Conservation (phyloP, 164 flowering plant genomes). For the Annona squamosa region DNA sequence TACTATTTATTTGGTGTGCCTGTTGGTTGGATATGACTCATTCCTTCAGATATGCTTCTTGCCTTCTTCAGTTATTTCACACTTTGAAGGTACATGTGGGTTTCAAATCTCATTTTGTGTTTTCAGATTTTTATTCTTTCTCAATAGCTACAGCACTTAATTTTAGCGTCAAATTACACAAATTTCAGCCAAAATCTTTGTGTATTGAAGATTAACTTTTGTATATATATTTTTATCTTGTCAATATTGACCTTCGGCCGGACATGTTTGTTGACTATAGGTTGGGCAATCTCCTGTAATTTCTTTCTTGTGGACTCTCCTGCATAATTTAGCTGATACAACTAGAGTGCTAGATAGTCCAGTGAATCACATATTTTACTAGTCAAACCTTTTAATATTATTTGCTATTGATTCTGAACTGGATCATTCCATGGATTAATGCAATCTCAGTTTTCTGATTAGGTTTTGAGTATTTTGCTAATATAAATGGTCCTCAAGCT, state of each 20-base stretch:
- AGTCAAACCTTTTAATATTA: too few relatives aligned
- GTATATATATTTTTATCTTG: too few relatives aligned
- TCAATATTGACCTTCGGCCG: not conserved
- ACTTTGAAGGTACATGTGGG: conserved; percentile 62
- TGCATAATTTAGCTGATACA: too few relatives aligned
- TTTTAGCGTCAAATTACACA: not conserved
- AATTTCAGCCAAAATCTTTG: not conserved
- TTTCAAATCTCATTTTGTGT: not conserved
- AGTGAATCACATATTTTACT: too few relatives aligned
- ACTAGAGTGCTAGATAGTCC: too few relatives aligned
- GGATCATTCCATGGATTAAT: too few relatives aligned
- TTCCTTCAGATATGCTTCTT: conserved; percentile 79
- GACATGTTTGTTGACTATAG: not conserved
- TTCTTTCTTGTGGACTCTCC: too few relatives aligned
- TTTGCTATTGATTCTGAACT: too few relatives aligned
- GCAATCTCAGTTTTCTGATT: too few relatives aligned
- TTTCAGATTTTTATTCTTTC: not conserved
- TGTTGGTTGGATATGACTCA: conserved; percentile 89
- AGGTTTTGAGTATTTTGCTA: too few relatives aligned
- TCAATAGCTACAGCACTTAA: not conserved
- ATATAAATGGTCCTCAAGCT: too few relatives aligned
- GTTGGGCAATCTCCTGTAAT: not conserved
- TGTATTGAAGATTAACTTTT: not conserved
- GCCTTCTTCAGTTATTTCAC: conserved; percentile 62
- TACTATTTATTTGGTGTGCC: conserved; percentile 73